Evolutionary conservation across 371 early-diverging fungal genomes (phyloP), one percentile per base, ranked within the genome.

Genomic region (Amoeboaphelidium protococcarum): DNA sequence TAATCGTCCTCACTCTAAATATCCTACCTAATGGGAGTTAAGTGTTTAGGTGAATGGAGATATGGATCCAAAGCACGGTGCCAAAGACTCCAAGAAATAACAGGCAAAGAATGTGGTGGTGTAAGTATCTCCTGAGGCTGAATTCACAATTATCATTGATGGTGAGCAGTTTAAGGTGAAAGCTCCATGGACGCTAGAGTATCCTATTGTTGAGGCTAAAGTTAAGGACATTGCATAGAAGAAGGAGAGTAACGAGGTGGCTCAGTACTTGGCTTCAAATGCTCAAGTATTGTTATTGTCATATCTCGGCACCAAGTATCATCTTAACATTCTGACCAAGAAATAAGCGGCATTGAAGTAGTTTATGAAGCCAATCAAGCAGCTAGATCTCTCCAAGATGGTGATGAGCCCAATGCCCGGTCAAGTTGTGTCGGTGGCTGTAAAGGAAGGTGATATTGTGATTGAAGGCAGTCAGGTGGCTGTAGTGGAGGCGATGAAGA

Each of bases 401-500:
- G 66, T 91, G 22, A 57, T 78, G 2, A 70, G 86, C 16, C 91
- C 95, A 3, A 94, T 94, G 91, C 88, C 95, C 4, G 90, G 95
- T 13, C 63, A 71, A 12, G 81, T 94, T 2, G 74, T 88, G 23
- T 74, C 74, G 25, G 61, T 94, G 0, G 70, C 76, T 20, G 87
- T 87, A 41, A 71, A 75, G 58, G 74, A 60, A 23, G 90, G 88
- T 13, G 83, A 94, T 52, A 60, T 67, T 19, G 73, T 69, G 45
- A 50, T 16, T 2, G 77, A 84, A 59, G 95, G 95, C 0, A 62
- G 64, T 2, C 87, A 85, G 53, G 57, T 94, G 6, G 80, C 78
- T 0, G 78, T 87, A 0, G 81, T 94, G 2, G 95, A 94, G 62
- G 95, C 95, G 23, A 94, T 94, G 95, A 94, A 94, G 66, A 92